These are phyloP conservation scores for Talaromyces rugulosus DNA, from an alignment of 2,329 filamentous ascomycete species.

Conservation along the genomic window DNA sequence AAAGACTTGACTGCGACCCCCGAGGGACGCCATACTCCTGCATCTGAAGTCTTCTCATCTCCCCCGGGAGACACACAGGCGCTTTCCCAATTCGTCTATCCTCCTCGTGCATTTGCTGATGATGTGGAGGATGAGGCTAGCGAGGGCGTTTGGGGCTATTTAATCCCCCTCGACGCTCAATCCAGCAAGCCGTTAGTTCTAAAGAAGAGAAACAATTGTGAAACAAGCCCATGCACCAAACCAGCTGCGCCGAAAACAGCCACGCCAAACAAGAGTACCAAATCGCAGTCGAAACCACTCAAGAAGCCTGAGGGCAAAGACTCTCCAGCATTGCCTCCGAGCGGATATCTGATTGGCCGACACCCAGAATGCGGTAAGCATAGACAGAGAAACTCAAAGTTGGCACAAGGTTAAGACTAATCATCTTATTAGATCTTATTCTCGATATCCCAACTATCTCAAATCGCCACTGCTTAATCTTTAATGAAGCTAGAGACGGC, in stretches of 20 bases:
- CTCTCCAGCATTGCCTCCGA: conserved; percentile 58
- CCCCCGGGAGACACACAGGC: conserved; percentile 74
- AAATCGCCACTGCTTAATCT: conserved; percentile 62
- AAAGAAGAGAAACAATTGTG: conserved; percentile 66
- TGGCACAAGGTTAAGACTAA: not conserved
- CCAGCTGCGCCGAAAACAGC: conserved; percentile 32
- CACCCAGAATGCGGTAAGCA: conserved; percentile 87
- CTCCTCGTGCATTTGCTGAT: conserved; percentile 66
- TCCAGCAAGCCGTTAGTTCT: conserved; percentile 69
- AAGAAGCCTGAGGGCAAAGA: conserved; percentile 56
- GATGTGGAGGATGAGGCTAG: conserved; percentile 79
- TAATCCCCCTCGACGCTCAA: conserved; percentile 73
- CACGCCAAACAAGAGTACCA: conserved; percentile 33
- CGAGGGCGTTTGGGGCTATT: conserved; percentile 93
- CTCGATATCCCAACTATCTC: conserved; percentile 77
- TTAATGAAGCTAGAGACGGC: conserved; percentile 55
- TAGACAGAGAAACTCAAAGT: not conserved
- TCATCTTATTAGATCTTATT: conserved; percentile 56
- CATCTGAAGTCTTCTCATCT: conserved; percentile 49
- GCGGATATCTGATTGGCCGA: conserved; percentile 85
- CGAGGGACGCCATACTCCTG: conserved; percentile 48
- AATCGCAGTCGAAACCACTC: conserved; percentile 46
- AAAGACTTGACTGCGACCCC: conserved; percentile 72
- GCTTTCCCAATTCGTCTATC: conserved; percentile 75
- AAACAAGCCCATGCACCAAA: conserved; percentile 35